Base-by-base conservation (phyloP, 345 rosid species). In the Limnanthes douglasii region DNA sequence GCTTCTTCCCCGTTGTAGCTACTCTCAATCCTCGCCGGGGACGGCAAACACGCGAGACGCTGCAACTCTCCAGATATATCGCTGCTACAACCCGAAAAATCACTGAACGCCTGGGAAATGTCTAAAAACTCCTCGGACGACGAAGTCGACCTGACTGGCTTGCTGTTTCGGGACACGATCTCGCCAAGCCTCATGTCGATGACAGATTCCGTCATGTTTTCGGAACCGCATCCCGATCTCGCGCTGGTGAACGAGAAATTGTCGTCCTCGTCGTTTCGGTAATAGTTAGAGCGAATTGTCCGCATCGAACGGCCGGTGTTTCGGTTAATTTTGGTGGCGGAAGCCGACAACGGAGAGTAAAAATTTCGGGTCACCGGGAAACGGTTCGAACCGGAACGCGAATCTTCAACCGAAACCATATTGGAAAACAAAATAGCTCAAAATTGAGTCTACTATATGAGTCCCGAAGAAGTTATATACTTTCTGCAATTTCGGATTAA, bases 31-130 rank as follows among this genome's bases (percentile, higher is more conserved):
- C 33, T 37, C 16, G 59, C 82, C 5, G 75, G 68, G 0, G 70
- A 58, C 11, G 88, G 85, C 29, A 80, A 34, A 60, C 68, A 34
- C 8, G 98, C 98, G 32, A 90, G 82, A n/a, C 96, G 69, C 34
- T 69, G 86, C 15, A 90, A 38, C 72, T 90, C 98, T 5, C 96
- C 96, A 15, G 98, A 90, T 35, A 90, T 84, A 54, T 90, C 96
- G 28, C 94, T 77, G 56, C 88, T 77, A 21, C 88, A 86, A 1
- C 43, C 75, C 28, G 98, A 90, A 39, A 73, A 84, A 50, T 79
- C 95, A 27, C 85, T 77, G 47, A 90, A 84, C 1, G 75, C 78
- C 36, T 70, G 84, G 1, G 98, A 76, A 26, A 90, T 65, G 32
- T 90, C 81, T 17, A 84, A 67, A 43, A 75, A 69, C 22, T 69